Base-by-base conservation (phyloP, 176 grass and related monocot species). In the Areca catechu region DNA sequence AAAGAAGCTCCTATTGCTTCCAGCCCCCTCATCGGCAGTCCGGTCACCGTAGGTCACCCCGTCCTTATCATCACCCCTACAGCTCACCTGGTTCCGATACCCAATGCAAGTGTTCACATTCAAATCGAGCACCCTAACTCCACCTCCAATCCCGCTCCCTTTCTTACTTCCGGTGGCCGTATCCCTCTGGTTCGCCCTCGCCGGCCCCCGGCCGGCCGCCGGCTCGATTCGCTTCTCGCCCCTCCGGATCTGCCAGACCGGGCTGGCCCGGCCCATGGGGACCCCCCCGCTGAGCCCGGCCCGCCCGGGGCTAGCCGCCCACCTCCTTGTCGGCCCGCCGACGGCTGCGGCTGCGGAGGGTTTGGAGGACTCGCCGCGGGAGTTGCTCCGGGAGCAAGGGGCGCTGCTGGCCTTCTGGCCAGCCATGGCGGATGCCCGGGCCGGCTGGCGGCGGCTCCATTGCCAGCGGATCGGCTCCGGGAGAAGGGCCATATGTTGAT, bases 401-500 rank as follows among this genome's bases (percentile, higher is more conserved):
- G 89, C 84, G 76, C 84, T 89, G 75, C 78, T 89, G 1, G 66
- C 69, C 78, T 84, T 85, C 5, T 78, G 75, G 5, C 70, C 20
- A 14, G 71, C 4, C 10, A 65, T 21, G 14, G 74, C 21, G 4
- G 65, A 21, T 43, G 54, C 14, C 56, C 20, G 72, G 24, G 76
- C 66, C 5, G 61, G 15, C 56, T 43, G 48, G 73, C 74, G 7
- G 43, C 43, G 0, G 47, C 61, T 53, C 65, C 66, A 20, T 72
- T 79, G 14, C 83, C 83, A 16, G 89, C 89, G 20, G 89, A 95
- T 27, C 81, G 77, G 68, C 89, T 89, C 51, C 84, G 64, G 4
- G 81, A 79, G 71, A 95, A 95, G 0, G 89, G 89, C 89, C 84
- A 95, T 54, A 95, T 95, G 74, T 89, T 89, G 48, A 95, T 95